These are phyloP conservation scores for Malus fusca DNA, from an alignment of 306 rosid species.

Conservation along the genomic window DNA sequence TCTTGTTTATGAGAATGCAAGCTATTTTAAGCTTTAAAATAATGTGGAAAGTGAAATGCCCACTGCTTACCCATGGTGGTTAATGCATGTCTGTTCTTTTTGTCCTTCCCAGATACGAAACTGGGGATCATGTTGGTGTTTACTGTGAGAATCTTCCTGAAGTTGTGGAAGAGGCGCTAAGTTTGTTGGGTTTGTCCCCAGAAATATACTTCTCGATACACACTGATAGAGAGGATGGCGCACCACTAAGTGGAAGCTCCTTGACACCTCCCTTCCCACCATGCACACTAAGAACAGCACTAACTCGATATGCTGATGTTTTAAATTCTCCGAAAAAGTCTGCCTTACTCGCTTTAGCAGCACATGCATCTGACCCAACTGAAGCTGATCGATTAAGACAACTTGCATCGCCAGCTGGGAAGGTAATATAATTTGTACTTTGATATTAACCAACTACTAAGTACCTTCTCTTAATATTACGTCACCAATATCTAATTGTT, in stretches of 20 bases:
- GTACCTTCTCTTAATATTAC: background rate
- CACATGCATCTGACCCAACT: constrained; percentile 77
- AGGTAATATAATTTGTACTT: constrained; percentile 41
- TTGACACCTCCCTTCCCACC: constrained; percentile 79
- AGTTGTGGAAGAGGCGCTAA: constrained; percentile 68
- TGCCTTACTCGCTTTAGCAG: constrained; percentile 77
- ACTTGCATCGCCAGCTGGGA: constrained; percentile 94
- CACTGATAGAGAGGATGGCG: constrained; percentile 73
- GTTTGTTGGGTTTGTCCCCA: constrained; percentile 61
- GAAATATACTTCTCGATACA: constrained; percentile 78
- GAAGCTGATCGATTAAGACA: constrained; percentile 81
- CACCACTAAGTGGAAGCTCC: constrained; percentile 67
- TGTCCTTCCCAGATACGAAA: constrained; percentile 65
- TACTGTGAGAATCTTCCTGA: constrained; percentile 86
- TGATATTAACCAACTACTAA: background rate
- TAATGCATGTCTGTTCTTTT: constrained; percentile 4
- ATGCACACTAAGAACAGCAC: constrained; percentile 67
- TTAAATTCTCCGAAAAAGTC: constrained; percentile 94
- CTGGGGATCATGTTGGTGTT: constrained; percentile 98
- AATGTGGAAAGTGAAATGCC: background rate
- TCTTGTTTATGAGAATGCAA: background rate
- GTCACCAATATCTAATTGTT: background rate
- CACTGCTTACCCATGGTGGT: background rate
- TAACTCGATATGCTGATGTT: constrained; percentile 73
- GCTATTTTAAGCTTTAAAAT: constrained; percentile 5